A percentile compares a stretch with the other conserved stretches of the same genome.
Evolutionary conservation across 495 filamentous ascomycete genomes (phyloP).

Genomic region (Chaetomidium leptoderma): DNA sequence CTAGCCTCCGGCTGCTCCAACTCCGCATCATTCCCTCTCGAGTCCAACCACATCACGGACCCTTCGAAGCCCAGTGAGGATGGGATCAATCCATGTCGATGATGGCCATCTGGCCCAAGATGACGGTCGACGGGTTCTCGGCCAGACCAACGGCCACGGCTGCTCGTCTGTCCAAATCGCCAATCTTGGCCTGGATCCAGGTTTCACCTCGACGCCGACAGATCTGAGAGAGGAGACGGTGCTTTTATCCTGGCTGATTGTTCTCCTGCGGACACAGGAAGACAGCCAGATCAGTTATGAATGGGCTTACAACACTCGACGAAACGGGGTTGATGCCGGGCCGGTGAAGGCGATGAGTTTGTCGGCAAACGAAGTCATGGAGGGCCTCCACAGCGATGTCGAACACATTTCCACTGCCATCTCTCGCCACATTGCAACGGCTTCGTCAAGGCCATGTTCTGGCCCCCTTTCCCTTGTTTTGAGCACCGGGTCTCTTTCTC

Average conservation of each 20-base stretch:
- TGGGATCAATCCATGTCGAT: no score
- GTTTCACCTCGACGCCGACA: neutral
- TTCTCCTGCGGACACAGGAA: conserved; percentile 38
- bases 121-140: no score
- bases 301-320: conserved; percentile 32
- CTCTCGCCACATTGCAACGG: conserved; percentile 1
- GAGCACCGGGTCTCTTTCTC: conserved; percentile 13
- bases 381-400: conserved; percentile 4
- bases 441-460: neutral
- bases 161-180: neutral
- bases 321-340: neutral
- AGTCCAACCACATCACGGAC: no score
- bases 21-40: no score
- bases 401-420: conserved; percentile 5
- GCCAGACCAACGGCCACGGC: neutral
- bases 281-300: conserved; percentile 36
- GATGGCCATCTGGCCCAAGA: no score
- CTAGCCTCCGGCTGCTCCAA: no score
- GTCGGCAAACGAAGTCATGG: neutral
- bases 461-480: conserved; percentile 4
- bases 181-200: neutral
- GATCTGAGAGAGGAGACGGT: conserved; percentile 38
- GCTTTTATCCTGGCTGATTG: conserved; percentile 44
- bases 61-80: no score
- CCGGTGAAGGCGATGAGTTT: neutral